Evolutionary conservation across 2,329 filamentous ascomycete species (phyloP).

Genomic region (Elsinoe australis): DNA sequence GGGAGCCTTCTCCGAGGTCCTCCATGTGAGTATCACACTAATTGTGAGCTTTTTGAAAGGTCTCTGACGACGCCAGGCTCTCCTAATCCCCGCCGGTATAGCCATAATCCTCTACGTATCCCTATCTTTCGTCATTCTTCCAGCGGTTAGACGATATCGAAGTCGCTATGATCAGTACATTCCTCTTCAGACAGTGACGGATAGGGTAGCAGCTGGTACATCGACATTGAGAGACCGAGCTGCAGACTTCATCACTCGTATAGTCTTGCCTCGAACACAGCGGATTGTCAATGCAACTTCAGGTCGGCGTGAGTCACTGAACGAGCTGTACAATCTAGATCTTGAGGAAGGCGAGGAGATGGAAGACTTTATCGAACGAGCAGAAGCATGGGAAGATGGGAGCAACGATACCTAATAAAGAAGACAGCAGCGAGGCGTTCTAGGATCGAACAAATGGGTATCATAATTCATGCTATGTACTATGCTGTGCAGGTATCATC

Average conservation of each 20-base stretch:
- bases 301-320: background rate
- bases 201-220: conserved; percentile 7
- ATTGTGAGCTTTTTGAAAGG: background rate
- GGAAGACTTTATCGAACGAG: conserved; percentile 8
- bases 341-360: conserved; percentile 13
- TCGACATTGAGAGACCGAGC: conserved; percentile 37
- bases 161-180: conserved; percentile 67
- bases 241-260: conserved; percentile 36
- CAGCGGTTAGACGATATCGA: conserved; percentile 62
- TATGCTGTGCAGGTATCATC: background rate
- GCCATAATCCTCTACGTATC: conserved; percentile 61
- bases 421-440: background rate
- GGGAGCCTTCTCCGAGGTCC: conserved; percentile 11
- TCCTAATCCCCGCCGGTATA: conserved; percentile 63
- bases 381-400: background rate
- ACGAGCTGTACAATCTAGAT: background rate
- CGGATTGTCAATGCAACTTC: background rate
- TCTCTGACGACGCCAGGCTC: conserved; percentile 44
- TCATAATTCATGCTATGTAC: conserved; percentile 13
- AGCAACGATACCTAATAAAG: background rate
- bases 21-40: background rate
- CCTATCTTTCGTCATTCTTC: conserved; percentile 57
- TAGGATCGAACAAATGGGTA: conserved; percentile 14
- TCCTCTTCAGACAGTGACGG: conserved; percentile 51
- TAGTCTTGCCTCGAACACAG: conserved; percentile 31